phyloP scores from a whole-genome alignment of 495 filamentous ascomycete species.

The Baudoinia panamericana region DNA sequence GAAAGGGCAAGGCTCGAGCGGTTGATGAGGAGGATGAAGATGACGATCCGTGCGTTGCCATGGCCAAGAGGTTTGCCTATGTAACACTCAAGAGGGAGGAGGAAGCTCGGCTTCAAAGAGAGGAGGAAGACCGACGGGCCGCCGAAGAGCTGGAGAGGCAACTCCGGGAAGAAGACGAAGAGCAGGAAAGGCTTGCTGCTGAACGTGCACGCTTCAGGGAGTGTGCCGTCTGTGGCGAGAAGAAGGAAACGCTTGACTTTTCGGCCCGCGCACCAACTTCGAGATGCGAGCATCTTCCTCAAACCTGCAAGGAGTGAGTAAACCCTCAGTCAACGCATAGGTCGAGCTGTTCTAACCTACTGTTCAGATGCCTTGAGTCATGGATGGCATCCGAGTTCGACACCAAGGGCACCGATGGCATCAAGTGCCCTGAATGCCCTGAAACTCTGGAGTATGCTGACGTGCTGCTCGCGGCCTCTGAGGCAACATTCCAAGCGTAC shows the following conservation, averaged over 20 bases:
- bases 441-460: conserved; percentile 15
- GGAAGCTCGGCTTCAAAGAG: no score
- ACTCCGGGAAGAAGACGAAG: not conserved
- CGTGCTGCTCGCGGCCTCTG: conserved; percentile 11
- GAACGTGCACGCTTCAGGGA: not conserved
- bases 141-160: not conserved
- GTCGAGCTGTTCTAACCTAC: no score
- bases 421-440: conserved; percentile 21
- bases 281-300: conserved; percentile 4
- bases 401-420: conserved; percentile 13
- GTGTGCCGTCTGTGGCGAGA: conserved; percentile 6
- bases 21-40: no score
- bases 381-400: conserved; percentile 20
- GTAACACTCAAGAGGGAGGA: no score
- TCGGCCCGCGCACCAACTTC: conserved; percentile 2
- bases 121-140: no score
- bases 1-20: no score
- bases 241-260: conserved; percentile 8
- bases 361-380: conserved; percentile 15
- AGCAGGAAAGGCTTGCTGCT: not conserved
- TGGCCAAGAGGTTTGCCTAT: no score
- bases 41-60: no score
- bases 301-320: conserved; percentile 11
- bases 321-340: no score
- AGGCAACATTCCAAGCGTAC: conserved; percentile 16